Percentiles rank a stretch among this genome's conserved stretches.
Evolutionary conservation across 1,284 basidiomycete genomes (phyloP).

Genomic region (Austropuccinia psidii): DNA sequence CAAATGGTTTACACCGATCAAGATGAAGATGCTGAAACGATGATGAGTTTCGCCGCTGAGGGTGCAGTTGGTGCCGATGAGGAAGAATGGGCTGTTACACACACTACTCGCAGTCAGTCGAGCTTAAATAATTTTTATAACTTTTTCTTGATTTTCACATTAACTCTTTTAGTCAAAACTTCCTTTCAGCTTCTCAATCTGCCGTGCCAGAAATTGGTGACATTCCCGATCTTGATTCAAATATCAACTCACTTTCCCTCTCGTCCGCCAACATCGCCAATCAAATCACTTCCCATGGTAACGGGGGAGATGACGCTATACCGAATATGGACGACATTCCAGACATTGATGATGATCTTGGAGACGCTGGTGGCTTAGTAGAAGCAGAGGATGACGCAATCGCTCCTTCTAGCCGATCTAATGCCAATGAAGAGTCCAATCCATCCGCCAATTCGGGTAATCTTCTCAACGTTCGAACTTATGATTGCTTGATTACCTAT

Average conservation of each 20-base stretch:
- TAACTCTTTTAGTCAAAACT: not conserved
- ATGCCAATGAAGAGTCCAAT: conserved; percentile 30
- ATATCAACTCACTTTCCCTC: conserved; percentile 36
- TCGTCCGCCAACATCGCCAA: not conserved
- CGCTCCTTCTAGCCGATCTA: conserved; percentile 56
- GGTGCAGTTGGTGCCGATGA: conserved; percentile 49
- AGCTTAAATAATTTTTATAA: not conserved
- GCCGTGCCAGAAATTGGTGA: conserved; percentile 58
- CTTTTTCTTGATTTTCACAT: not conserved
- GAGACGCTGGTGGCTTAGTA: conserved; percentile 54
- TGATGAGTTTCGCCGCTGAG: conserved; percentile 56
- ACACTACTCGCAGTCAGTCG: conserved; percentile 21
- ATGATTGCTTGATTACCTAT: conserved; percentile 99
- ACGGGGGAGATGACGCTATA: conserved; percentile 52
- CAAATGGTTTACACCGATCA: conserved; percentile 87
- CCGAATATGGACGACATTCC: conserved; percentile 85
- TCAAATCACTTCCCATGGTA: no score
- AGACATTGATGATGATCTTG: conserved; percentile 67
- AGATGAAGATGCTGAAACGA: conserved; percentile 85
- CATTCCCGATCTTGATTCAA: conserved; percentile 66
- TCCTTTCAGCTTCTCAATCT: conserved; percentile 6
- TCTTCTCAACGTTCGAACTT: conserved; percentile 87
- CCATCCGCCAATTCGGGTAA: no score
- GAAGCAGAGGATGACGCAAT: conserved; percentile 70
- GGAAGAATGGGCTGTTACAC: conserved; percentile 36